These are phyloP conservation scores for Alternaria burnsii DNA, from an alignment of 2,329 filamentous ascomycete species.

Conservation along the genomic window DNA sequence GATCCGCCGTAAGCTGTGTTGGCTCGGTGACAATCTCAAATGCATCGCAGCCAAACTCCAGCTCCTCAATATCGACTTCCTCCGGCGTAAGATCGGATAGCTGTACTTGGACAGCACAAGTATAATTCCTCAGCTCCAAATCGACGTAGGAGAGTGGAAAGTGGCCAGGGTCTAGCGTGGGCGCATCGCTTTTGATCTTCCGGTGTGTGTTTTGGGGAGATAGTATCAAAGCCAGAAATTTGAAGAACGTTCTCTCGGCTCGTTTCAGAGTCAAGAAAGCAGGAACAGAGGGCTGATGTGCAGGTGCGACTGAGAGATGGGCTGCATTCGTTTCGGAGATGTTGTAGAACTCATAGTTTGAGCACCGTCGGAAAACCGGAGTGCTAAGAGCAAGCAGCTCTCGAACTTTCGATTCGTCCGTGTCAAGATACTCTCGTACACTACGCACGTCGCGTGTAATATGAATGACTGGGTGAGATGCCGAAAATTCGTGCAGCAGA, in stretches of 20 bases:
- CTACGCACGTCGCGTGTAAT: conserved; percentile 70
- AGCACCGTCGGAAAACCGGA: conserved; percentile 69
- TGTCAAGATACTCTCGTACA: conserved; percentile 68
- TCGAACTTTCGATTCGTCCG: conserved; percentile 63
- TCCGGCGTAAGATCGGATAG: conserved; percentile 65
- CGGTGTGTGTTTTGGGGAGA: conserved; percentile 56
- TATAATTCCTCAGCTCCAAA: conserved; percentile 68
- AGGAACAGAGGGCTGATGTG: conserved; percentile 53
- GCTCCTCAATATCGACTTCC: conserved; percentile 68
- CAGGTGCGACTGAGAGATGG: conserved; percentile 32
- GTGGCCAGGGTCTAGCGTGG: conserved; percentile 65
- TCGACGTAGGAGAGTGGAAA: conserved; percentile 70
- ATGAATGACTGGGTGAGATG: conserved; percentile 75
- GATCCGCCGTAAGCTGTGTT: conserved; percentile 29
- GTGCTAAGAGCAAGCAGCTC: conserved; percentile 66
- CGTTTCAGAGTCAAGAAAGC: conserved; percentile 73
- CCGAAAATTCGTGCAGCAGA: conserved; percentile 69
- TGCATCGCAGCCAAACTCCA: conserved; percentile 71
- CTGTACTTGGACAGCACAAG: conserved; percentile 71
- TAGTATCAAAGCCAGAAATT: conserved; percentile 69
- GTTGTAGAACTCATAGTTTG: conserved; percentile 81
- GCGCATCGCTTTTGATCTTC: conserved; percentile 42
- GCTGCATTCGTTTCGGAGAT: conserved; percentile 63
- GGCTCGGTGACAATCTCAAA: conserved; percentile 67
- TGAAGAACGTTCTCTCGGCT: conserved; percentile 73